Percentiles rank a stretch among this genome's conserved stretches.
Evolutionary conservation across 768 basidiomycete genomes (phyloP).

Genomic region (Collybia nuda): DNA sequence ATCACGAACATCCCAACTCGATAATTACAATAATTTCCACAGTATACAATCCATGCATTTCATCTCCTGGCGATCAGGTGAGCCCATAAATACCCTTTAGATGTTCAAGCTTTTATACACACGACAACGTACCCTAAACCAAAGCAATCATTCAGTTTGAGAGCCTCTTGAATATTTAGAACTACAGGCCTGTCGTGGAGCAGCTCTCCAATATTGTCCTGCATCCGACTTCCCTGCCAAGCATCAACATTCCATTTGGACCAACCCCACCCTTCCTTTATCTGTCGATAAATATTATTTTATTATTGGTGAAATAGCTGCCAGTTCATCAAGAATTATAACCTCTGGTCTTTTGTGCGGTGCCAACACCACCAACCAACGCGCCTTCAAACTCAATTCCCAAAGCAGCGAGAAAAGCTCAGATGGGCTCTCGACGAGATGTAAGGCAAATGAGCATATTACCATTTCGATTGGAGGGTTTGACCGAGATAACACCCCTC

Average conservation of each 20-base stretch:
- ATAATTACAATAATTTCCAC: constrained; percentile 2
- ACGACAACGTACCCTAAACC: constrained; percentile 49
- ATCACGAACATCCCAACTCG: constrained; percentile 17
- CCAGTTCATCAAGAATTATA: constrained; percentile 2
- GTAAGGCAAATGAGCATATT: constrained; percentile 73
- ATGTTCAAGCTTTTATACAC: constrained; percentile 45
- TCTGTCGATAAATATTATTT: constrained; percentile 31
- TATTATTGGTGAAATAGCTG: background rate
- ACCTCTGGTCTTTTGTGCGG: constrained; percentile 82
- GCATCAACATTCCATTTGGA: constrained; percentile 53
- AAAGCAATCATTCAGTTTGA: background rate
- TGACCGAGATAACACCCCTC: constrained; percentile 4
- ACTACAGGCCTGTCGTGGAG: constrained; percentile 44
- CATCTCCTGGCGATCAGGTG: background rate
- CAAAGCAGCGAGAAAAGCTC: constrained; percentile 65
- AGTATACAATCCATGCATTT: background rate
- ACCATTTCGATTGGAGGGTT: constrained; percentile 51
- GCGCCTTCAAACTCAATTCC: constrained; percentile 59
- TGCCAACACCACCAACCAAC: constrained; percentile 68
- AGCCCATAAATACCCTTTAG: constrained; percentile 6
- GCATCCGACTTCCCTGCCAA: constrained; percentile 44
- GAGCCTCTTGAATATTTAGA: background rate
- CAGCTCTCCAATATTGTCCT: constrained; percentile 41
- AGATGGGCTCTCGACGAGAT: constrained; percentile 61
- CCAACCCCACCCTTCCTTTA: constrained; percentile 71